These are phyloP conservation scores for Neopestalotiopsis sp. DNA, from an alignment of 2,329 filamentous ascomycete species.

Conservation along the genomic window DNA sequence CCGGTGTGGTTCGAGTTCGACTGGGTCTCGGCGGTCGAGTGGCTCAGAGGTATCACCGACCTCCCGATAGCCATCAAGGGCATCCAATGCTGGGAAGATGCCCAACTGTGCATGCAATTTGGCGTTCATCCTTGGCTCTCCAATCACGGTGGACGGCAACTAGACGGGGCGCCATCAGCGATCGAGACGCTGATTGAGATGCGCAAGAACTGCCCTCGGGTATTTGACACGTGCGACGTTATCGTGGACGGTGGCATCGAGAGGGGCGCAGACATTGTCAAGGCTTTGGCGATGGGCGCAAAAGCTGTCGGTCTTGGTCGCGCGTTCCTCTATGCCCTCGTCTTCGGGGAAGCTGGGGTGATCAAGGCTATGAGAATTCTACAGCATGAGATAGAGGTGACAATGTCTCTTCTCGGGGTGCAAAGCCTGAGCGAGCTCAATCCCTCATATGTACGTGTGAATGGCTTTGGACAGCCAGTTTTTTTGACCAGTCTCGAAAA, in stretches of 20 bases:
- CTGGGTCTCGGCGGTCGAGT: slow-evolving; percentile 62
- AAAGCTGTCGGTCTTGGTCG: slow-evolving; percentile 49
- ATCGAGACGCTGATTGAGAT: slow-evolving; percentile 42
- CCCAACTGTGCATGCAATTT: slow-evolving; percentile 66
- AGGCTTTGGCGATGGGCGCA: slow-evolving; percentile 44
- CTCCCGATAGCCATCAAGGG: slow-evolving; percentile 92
- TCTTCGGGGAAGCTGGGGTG: slow-evolving; percentile 9
- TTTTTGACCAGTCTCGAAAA: background rate
- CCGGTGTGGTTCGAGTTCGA: slow-evolving; percentile 1
- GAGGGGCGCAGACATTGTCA: slow-evolving; percentile 44
- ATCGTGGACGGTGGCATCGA: slow-evolving; percentile 44
- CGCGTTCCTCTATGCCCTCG: slow-evolving; percentile 49
- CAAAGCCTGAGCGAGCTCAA: slow-evolving; percentile 1
- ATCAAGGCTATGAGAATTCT: background rate
- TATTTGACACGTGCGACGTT: slow-evolving; percentile 39
- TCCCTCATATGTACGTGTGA: background rate
- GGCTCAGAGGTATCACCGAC: slow-evolving; percentile 79
- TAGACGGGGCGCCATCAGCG: slow-evolving; percentile 59
- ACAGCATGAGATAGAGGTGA: background rate
- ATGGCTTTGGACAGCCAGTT: background rate
- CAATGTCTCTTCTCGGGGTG: slow-evolving; percentile 3
- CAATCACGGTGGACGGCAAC: slow-evolving; percentile 86
- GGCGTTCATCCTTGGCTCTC: slow-evolving; percentile 69
- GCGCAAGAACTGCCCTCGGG: slow-evolving; percentile 37
- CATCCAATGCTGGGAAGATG: slow-evolving; percentile 93